Base-by-base conservation (phyloP, 768 basidiomycete species). In the Termitomyces sp. region DNA sequence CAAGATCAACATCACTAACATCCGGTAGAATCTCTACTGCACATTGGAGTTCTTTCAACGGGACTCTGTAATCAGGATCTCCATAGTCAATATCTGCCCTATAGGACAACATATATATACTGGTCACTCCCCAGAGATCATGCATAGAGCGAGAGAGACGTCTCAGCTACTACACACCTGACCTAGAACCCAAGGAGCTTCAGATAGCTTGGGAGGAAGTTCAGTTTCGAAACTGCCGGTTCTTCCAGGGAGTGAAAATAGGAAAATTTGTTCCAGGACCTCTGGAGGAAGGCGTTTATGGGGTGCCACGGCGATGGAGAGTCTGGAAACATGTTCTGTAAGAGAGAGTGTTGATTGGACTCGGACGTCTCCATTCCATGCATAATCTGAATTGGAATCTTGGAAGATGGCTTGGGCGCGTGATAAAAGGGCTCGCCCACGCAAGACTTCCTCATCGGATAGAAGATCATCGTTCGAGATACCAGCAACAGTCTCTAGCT, bases 21-120 rank as follows among this genome's bases (percentile, higher is more conserved):
- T 32, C 27, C 42, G 54, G 15, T 50, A 55, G 47, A 22, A 50
- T 16, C 33, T 55, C n/a, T 35, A 55, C 42, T 2, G 54, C 54
- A 13, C 41, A 41, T 20, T 25, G 50, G 10, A 55, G 48, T 22
- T 43, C 2, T 10, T 25, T 38, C 36, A n/a, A n/a, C n/a, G n/a
- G n/a, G 29, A 29, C 29, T 29, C 29, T 9, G 9, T 29, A 3
- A 9, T 29, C 7, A 40, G 11, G 13, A 0, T 2, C 13, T n/a
- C 42, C 20, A 44, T n/a, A n/a, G n/a, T n/a, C n/a, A n/a, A n/a
- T n/a, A n/a, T n/a, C n/a, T n/a, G n/a, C n/a, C n/a, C n/a, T n/a
- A n/a, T n/a, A n/a, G n/a, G n/a, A n/a, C n/a, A n/a, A n/a, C n/a
- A n/a, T n/a, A n/a, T 10, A 29, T 44, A 29, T 29, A n/a, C 10